Evolutionary conservation across 495 filamentous ascomycete genomes (phyloP).

Genomic region (Cercophora samala): DNA sequence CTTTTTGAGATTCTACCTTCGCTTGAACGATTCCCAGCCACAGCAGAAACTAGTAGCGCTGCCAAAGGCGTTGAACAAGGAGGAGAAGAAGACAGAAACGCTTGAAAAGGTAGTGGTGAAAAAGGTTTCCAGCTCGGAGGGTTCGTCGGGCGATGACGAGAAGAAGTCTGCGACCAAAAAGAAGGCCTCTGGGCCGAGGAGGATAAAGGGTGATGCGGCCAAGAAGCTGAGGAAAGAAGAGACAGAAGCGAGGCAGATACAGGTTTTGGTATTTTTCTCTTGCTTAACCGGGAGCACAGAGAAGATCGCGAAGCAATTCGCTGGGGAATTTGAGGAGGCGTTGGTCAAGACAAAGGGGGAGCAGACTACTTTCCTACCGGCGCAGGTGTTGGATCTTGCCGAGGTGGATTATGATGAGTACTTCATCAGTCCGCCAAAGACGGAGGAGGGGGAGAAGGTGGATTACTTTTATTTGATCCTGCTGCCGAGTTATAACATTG

Average conservation of each 20-base stretch:
- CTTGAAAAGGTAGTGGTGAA: constrained; percentile 13
- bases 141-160: not conserved
- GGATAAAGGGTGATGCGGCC: constrained; percentile 48
- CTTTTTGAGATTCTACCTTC: constrained; percentile 41
- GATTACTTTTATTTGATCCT: constrained; percentile 79
- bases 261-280: constrained; percentile 81
- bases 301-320: constrained; percentile 57
- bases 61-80: constrained; percentile 29
- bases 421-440: constrained; percentile 66
- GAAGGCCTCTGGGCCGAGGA: constrained; percentile 35
- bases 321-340: constrained; percentile 46
- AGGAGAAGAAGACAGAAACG: constrained; percentile 26
- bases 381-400: constrained; percentile 73
- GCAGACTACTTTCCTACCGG: constrained; percentile 48
- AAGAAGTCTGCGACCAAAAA: constrained; percentile 18
- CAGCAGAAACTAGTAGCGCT: constrained; percentile 23
- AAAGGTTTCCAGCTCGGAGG: constrained; percentile 4
- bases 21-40: constrained; percentile 27
- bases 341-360: constrained; percentile 26
- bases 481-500: constrained; percentile 87
- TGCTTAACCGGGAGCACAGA: constrained; percentile 80
- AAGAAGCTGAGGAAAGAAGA: constrained; percentile 24
- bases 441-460: constrained; percentile 26
- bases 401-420: constrained; percentile 88
- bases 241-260: constrained; percentile 49